Percentiles rank a stretch among this genome's conserved stretches.
phyloP scores from a whole-genome alignment of 306 rosid species.

The Albizia julibrissin region DNA sequence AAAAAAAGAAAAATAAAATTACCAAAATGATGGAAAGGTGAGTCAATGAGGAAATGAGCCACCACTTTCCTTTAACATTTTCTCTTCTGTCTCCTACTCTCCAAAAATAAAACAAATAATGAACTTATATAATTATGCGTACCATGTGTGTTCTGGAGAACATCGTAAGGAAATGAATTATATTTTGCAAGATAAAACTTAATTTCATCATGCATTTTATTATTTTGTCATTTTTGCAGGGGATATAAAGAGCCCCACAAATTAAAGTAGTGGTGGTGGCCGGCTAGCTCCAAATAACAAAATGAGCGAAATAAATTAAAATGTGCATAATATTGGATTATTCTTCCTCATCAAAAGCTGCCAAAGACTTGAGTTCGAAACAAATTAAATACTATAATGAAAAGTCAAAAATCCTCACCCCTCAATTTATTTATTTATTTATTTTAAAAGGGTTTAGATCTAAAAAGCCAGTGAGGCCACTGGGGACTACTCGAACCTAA shows the following conservation, averaged over 20 bases:
- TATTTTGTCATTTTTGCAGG: neutral
- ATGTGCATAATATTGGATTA: conserved; percentile 14
- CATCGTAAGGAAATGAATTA: neutral
- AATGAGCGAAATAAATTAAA: conserved; percentile 13
- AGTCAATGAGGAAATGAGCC: conserved; percentile 16
- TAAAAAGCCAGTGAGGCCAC: conserved; percentile 30
- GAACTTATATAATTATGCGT: neutral
- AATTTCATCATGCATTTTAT: neutral
- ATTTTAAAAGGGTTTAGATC: conserved; percentile 23
- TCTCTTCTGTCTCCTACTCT: conserved; percentile 34
- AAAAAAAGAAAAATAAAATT: neutral
- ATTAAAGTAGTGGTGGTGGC: neutral
- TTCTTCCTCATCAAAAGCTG: conserved; percentile 32
- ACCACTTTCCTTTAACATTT: conserved; percentile 27
- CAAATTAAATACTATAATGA: neutral
- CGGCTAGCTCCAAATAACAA: conserved; percentile 23
- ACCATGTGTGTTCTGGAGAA: neutral
- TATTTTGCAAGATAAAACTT: neutral
- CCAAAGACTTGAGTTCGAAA: conserved; percentile 38
- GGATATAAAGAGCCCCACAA: conserved; percentile 9
- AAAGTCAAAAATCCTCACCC: conserved; percentile 30
- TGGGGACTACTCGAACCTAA: conserved; percentile 15
- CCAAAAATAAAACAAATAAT: neutral
- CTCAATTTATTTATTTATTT: neutral
- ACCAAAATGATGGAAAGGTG: neutral